phyloP scores from a whole-genome alignment of 305 asterid genomes.

The Lippia alba region DNA sequence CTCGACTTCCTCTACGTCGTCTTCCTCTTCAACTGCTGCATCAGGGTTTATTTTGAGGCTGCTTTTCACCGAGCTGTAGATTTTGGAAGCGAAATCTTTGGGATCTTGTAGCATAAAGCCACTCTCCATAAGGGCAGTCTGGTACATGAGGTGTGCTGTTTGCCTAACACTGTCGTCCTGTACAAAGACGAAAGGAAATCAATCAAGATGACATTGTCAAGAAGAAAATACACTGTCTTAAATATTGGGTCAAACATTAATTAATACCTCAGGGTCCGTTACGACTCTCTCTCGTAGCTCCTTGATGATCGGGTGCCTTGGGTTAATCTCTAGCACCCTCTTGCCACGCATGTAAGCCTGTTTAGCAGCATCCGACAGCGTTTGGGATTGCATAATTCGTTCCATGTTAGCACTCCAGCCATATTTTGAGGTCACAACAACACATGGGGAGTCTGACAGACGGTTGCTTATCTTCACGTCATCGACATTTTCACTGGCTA shows the following conservation, averaged over 20 bases:
- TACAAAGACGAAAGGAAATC: conserved; percentile 3
- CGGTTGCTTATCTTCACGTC: conserved; percentile 97
- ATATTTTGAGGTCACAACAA: conserved; percentile 87
- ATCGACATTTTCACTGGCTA: conserved; percentile 82
- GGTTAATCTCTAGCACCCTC: conserved; percentile 94
- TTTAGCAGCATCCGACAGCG: conserved; percentile 84
- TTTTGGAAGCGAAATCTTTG: conserved; percentile 69
- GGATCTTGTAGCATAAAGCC: conserved; percentile 73
- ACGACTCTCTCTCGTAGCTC: conserved; percentile 83
- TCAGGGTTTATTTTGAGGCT: conserved; percentile 71
- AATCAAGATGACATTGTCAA: not conserved
- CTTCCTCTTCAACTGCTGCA: conserved; percentile 76
- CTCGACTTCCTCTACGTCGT: conserved; percentile 64
- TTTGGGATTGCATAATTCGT: conserved; percentile 95
- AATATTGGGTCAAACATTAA: not conserved
- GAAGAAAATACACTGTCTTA: not conserved
- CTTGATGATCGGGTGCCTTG: conserved; percentile 93
- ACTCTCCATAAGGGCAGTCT: conserved; percentile 88
- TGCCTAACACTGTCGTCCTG: conserved; percentile 70
- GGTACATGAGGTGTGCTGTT: conserved; percentile 78
- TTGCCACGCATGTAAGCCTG: conserved; percentile 97
- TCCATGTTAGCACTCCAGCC: conserved; percentile 99
- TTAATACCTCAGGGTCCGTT: conserved; percentile 70
- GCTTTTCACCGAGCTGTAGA: conserved; percentile 70
- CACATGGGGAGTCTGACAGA: conserved; percentile 86